Evolutionary conservation across 202 grass and related monocot genomes (phyloP).

Genomic region (Sporobolus alterniflorus): DNA sequence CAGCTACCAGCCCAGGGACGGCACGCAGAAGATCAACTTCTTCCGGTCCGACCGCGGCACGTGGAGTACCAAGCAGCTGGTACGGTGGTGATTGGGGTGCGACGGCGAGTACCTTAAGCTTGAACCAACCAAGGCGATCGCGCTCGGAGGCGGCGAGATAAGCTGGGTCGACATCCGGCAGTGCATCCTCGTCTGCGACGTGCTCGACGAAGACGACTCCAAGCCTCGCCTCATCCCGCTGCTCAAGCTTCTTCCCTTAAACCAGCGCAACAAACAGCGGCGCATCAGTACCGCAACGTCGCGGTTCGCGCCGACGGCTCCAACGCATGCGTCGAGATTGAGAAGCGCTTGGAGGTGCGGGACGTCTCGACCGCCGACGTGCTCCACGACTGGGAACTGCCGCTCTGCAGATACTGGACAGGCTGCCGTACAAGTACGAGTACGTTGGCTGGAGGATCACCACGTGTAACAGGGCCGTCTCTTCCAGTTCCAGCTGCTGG

Average conservation of each 20-base stretch:
- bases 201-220: not conserved
- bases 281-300: not conserved
- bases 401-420: not conserved
- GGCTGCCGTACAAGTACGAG: not conserved
- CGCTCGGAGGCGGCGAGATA: not conserved
- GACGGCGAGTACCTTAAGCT: too few species aligned
- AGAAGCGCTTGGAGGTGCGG: not conserved
- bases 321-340: not conserved
- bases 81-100: too few species aligned
- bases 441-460: not conserved
- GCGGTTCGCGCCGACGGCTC: not conserved
- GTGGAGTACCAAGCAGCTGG: not conserved
- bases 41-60: not conserved
- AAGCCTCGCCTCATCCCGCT: not conserved
- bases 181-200: not conserved
- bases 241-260: not conserved
- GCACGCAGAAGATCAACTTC: not conserved
- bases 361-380: not conserved
- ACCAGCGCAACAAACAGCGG: not conserved
- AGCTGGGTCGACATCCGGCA: not conserved
- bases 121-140: not conserved
- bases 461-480: not conserved
- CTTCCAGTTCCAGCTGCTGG: not conserved
- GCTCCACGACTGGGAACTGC: not conserved
- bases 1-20: accelerated